Base-by-base conservation (phyloP, 108 stramenopile genomes). In the Fragilaria crotonensis region DNA sequence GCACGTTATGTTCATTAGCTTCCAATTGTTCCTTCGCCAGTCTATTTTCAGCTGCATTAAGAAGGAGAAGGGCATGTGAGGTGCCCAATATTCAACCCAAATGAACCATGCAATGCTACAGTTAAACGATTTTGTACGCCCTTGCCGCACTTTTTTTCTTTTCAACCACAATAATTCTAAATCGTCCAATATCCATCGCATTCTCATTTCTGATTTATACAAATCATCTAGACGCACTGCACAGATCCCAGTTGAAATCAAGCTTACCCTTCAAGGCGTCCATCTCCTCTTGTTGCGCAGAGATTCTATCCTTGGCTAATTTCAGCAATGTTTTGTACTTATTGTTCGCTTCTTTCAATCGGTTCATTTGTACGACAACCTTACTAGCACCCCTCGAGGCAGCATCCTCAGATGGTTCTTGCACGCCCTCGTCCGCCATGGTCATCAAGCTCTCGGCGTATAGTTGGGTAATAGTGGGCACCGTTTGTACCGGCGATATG, bases 261-360 rank as follows among this genome's bases (percentile, higher is more conserved):
- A 1, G 18, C 58, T 56, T 57, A 70, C 66, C 64, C 65, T 55
- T 1, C 2, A 72, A 27, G 22, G 30, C 30, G 36, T 89, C 81
- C 46, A 89, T 52, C 47, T 89, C 76, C 21, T 78, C 77, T 59
- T 89, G 84, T 70, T 93, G 87, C 45, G 83, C 74, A 48, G 88
- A 78, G 55, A 93, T 93, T 20, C 91, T 74, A 49, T 85, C 87
- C 60, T 93, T 93, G 14, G 91, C 91, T 79, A 93, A 58, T 63
- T 89, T 89, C 32, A 93, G 73, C 45, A 93, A 64, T 53, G 84
- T 77, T 62, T 93, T 93, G 70, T 93, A 89, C 54, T 93, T 93
- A 51, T 57, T 57, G 72, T 93, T 93, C 25, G 91, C 87, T 41
- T 93, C 91, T 57, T 74, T 63, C 57, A 93, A 45, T 64, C 85